Conservation (phyloP, 129 eudicot genomes). For the Escallonia rubra region DNA sequence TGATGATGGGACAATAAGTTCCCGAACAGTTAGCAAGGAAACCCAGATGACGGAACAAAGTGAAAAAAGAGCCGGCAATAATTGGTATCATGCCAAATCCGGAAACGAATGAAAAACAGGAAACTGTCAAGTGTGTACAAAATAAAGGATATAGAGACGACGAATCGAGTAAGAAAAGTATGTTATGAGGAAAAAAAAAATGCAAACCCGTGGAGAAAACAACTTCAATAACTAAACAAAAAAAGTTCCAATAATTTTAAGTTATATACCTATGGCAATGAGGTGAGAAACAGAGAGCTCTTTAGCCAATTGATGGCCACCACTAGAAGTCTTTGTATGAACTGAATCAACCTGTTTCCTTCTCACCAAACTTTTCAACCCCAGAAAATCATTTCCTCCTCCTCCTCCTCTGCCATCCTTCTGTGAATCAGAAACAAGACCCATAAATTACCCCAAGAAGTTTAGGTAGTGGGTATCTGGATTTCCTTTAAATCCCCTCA, state of each 20-base stretch:
- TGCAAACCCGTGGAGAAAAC: neutral
- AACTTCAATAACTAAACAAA: neutral
- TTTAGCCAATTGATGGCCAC: conserved; percentile 81
- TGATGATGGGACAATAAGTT: too few relatives aligned
- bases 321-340: conserved; percentile 42
- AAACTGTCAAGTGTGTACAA: too few relatives aligned
- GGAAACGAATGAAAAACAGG: too few relatives aligned
- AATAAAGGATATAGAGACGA: too few relatives aligned
- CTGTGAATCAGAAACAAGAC: conserved; percentile 43
- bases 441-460: conserved; percentile 24
- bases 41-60: too few relatives aligned
- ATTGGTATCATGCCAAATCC: too few relatives aligned
- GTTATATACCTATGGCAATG: conserved; percentile 69
- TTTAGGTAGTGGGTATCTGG: too few relatives aligned
- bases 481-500: too few relatives aligned
- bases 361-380: conserved; percentile 64
- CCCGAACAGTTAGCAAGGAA: too few relatives aligned
- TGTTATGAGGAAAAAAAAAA: neutral
- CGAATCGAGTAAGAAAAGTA: too few relatives aligned
- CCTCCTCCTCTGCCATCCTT: conserved; percentile 30
- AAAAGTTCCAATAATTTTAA: neutral
- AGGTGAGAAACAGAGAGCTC: conserved; percentile 76
- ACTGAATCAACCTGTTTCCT: conserved; percentile 88
- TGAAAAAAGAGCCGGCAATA: too few relatives aligned
- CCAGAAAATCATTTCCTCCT: conserved; percentile 20